Evolutionary conservation across 768 basidiomycete genomes (phyloP), one percentile per base, ranked within the genome.

Genomic region (Cubamyces lactineus): DNA sequence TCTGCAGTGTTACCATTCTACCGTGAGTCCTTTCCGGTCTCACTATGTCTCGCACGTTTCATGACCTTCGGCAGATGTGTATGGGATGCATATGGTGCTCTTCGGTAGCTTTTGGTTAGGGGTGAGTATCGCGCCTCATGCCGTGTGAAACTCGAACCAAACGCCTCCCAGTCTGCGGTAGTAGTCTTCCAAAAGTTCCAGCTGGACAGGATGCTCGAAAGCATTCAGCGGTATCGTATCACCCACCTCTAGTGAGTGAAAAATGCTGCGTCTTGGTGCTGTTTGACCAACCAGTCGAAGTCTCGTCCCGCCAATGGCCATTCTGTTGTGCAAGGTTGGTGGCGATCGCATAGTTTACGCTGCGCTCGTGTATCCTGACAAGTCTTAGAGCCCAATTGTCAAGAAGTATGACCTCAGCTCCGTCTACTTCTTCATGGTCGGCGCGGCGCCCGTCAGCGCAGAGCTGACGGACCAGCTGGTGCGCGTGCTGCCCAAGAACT

Each of bases 401-500:
- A 74, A 72, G 59, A 69, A 74, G 11, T 72, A 75, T 59, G 70
- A 76, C 59, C 67, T 77, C 2, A 65, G 66, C 47, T 67, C 67
- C 34, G 64, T 77, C 6, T 65, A 69, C 17, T 69, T 64, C 55
- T 48, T 69, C 41, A 71, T 75, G 67, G 62, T 63, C 39, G 75
- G 74, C 6, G 76, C 73, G 0, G 76, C 76, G 2, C 76, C 76
- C 19, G 60, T 77, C n/a, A 75, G 74, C 13, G 66, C 66, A 11
- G 74, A 75, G 50, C 65, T 75, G 17, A 70, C 66, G 56, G 69
- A 79, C 34, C 77, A 82, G 56, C 74, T 87, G 19, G 78, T 79
- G 50, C 70, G 75, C 12, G 70, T 85, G 50, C 75, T 88, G 49
- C 85, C 84, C 0, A 69, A 80, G 49, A 81, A 81, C 2, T 77